phyloP scores from a whole-genome alignment of 345 rosid genomes.

The Populus alba region DNA sequence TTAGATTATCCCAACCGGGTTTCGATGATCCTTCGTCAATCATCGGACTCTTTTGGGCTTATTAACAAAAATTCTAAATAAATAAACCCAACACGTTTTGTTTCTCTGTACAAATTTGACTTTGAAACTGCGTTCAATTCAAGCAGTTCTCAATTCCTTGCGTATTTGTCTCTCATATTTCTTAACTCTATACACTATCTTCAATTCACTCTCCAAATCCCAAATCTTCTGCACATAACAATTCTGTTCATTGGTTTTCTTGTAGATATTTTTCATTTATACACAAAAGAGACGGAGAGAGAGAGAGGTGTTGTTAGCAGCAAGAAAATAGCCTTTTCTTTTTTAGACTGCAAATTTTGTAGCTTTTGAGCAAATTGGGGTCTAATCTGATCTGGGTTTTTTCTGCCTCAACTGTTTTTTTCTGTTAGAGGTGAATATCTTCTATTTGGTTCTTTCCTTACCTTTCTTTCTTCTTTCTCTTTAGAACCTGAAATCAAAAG shows the following conservation, averaged over 20 bases:
- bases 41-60: conserved; percentile 16
- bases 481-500: conserved; percentile 22
- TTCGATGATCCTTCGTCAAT: conserved; percentile 28
- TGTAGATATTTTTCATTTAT: conserved; percentile 16
- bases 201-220: neutral
- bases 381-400: conserved; percentile 55
- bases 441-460: conserved; percentile 28
- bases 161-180: conserved; percentile 25
- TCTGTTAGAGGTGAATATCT: conserved; percentile 41
- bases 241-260: conserved; percentile 15
- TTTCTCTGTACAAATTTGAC: conserved; percentile 30
- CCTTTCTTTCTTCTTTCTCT: conserved; percentile 8
- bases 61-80: neutral
- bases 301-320: conserved; percentile 9
- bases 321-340: conserved; percentile 14
- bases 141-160: conserved; percentile 30
- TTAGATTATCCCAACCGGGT: conserved; percentile 16
- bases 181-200: conserved; percentile 17
- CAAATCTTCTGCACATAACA: conserved; percentile 21
- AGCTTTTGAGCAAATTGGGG: conserved; percentile 41
- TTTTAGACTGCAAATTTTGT: conserved; percentile 15
- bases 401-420: conserved; percentile 33
- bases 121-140: conserved; percentile 44
- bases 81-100: neutral
- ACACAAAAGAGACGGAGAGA: neutral